These are phyloP conservation scores for Porodaedalea pini DNA, from an alignment of 1,284 basidiomycete genomes.

Conservation along the genomic window DNA sequence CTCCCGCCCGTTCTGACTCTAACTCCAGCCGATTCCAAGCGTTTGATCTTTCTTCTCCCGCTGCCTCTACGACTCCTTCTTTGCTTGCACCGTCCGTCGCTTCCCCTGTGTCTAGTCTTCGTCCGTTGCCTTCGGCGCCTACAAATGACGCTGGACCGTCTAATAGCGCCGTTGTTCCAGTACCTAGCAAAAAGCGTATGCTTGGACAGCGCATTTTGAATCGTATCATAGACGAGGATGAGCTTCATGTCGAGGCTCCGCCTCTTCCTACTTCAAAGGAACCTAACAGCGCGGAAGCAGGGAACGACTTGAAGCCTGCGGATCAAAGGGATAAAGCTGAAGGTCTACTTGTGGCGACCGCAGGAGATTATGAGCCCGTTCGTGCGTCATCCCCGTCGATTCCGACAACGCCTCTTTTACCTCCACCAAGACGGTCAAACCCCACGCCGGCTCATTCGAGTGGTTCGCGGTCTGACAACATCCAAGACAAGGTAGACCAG, in stretches of 20 bases:
- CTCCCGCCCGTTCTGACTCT: conserved; percentile 16
- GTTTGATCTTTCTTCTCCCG: conserved; percentile 3
- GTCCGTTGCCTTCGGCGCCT: conserved; percentile 21
- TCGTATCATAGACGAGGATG: conserved; percentile 24
- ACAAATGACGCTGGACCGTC: neutral
- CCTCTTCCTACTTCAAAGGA: neutral
- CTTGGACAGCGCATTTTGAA: conserved; percentile 27
- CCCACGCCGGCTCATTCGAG: conserved; percentile 35
- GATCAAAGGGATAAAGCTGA: neutral
- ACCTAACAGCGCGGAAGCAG: neutral
- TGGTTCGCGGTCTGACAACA: conserved; percentile 43
- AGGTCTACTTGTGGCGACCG: conserved; percentile 21
- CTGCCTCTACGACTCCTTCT: conserved; percentile 22
- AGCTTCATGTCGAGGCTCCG: conserved; percentile 11
- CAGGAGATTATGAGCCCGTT: conserved; percentile 42
- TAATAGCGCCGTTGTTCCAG: neutral
- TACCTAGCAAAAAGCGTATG: conserved; percentile 23
- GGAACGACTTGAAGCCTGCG: neutral
- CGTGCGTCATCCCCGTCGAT: conserved; percentile 54
- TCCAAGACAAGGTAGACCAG: neutral
- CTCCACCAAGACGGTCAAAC: conserved; percentile 48
- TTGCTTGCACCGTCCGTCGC: conserved; percentile 18
- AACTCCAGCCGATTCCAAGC: conserved; percentile 8
- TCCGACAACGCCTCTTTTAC: conserved; percentile 54
- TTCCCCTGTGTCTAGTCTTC: neutral